A percentile compares a stretch with the other conserved stretches of the same genome.
Evolutionary conservation across 1,284 basidiomycete species (phyloP).

Genomic region (Rhodotorula sp.): DNA sequence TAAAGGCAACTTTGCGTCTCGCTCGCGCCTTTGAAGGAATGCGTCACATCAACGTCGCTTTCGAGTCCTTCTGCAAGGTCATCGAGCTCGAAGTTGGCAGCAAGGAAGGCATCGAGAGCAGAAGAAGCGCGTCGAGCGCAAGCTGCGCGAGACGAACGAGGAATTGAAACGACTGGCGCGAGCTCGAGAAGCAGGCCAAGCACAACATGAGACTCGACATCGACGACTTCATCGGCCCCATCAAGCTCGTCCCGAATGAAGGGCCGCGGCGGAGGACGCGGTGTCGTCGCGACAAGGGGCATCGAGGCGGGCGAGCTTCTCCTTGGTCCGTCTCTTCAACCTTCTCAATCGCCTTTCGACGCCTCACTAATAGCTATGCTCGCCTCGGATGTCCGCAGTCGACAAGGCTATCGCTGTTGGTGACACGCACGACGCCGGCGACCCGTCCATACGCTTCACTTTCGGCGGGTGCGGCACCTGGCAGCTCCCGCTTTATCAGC

Average conservation of each 20-base stretch:
- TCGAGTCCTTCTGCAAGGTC: background rate
- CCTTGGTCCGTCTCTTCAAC: constrained; percentile 10
- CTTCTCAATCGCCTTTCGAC: too few relatives aligned
- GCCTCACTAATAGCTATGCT: too few relatives aligned
- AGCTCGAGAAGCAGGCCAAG: background rate
- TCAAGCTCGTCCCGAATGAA: background rate
- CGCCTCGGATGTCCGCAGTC: background rate
- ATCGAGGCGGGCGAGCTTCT: constrained; percentile 20
- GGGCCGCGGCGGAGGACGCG: constrained; percentile 16
- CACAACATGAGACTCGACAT: background rate
- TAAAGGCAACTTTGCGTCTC: constrained; percentile 4
- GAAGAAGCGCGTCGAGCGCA: background rate
- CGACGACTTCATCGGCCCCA: constrained; percentile 18
- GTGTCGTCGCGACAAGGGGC: constrained; percentile 16
- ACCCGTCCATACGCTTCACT: too few relatives aligned
- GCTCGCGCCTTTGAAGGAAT: constrained; percentile 3
- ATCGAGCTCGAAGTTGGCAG: background rate
- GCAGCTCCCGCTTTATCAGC: too few relatives aligned
- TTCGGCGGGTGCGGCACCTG: too few relatives aligned
- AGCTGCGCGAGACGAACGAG: background rate
- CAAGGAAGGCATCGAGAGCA: background rate
- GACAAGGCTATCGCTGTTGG: constrained; percentile 15
- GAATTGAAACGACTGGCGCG: background rate
- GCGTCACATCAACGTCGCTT: background rate
- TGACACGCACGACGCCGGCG: too few relatives aligned